Conservation (phyloP, 2,329 filamentous ascomycete species). For the Monosporascus sp. region DNA sequence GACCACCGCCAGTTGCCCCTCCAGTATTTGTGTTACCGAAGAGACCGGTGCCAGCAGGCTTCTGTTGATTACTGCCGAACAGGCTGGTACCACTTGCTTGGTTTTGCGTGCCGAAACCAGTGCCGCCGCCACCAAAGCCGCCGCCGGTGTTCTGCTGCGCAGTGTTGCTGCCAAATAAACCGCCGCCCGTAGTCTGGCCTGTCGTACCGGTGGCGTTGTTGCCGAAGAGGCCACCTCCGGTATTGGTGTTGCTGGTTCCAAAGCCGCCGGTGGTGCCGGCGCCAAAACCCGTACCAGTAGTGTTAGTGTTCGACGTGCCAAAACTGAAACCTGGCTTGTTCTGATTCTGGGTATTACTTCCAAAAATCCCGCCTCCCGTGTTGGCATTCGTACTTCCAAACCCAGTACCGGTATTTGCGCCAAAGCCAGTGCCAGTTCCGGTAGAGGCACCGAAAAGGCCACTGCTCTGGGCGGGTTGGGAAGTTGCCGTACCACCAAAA, state of each 20-base stretch:
- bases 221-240: conserved; percentile 22
- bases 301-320: conserved; percentile 10
- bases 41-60: conserved; percentile 32
- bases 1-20: conserved; percentile 25
- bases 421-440: conserved; percentile 40
- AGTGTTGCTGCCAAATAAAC: conserved; percentile 30
- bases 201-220: conserved; percentile 22
- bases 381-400: conserved; percentile 40
- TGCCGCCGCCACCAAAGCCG: conserved; percentile 18
- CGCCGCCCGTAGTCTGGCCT: conserved; percentile 19
- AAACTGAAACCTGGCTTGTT: conserved; percentile 22
- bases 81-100: conserved; percentile 30
- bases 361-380: conserved; percentile 33
- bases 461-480: conserved; percentile 17
- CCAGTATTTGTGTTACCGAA: conserved; percentile 29
- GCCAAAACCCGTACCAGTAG: conserved; percentile 8
- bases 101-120: conserved; percentile 32
- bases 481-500: conserved; percentile 32
- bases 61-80: conserved; percentile 31
- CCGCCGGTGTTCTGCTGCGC: conserved; percentile 22
- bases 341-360: conserved; percentile 19
- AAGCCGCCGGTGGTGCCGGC: conserved; percentile 17
- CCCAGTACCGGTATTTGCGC: conserved; percentile 35
- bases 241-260: conserved; percentile 20
- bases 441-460: conserved; percentile 30